Conservation (phyloP, 495 filamentous ascomycete species). For the Penicillium samsonianum region DNA sequence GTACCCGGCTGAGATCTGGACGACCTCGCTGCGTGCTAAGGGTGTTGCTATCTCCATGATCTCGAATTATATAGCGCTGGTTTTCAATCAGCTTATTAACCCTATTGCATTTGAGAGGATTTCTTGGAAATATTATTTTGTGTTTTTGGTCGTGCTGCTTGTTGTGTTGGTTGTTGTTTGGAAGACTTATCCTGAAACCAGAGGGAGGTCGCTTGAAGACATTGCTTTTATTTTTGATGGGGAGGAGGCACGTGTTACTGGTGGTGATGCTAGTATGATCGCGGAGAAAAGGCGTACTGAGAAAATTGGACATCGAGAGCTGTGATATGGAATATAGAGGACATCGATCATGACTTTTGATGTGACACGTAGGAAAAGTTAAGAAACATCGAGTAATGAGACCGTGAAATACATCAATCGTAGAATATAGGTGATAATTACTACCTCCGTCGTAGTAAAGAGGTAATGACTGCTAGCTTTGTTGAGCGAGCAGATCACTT, state of each 20-base stretch:
- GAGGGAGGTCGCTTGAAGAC: slow-evolving; percentile 61
- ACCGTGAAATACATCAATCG: not conserved
- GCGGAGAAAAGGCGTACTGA: not conserved
- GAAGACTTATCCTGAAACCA: slow-evolving; percentile 64
- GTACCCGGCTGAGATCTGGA: slow-evolving; percentile 62
- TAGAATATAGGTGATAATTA: not conserved
- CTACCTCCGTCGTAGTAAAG: too few relatives aligned
- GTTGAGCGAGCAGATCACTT: slow-evolving; percentile 35
- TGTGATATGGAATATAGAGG: not conserved
- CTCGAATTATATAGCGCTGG: slow-evolving; percentile 53
- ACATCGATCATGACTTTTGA: not conserved
- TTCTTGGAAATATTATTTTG: slow-evolving; percentile 58
- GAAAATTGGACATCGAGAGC: not conserved
- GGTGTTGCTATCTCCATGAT: slow-evolving; percentile 63
- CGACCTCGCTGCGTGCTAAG: slow-evolving; percentile 66
- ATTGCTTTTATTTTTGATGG: slow-evolving; percentile 57
- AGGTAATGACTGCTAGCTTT: too few relatives aligned
- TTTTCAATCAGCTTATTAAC: slow-evolving; percentile 56
- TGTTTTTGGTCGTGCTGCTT: slow-evolving; percentile 54
- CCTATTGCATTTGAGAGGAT: slow-evolving; percentile 49
- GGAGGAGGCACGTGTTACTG: not conserved
- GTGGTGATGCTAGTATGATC: not conserved
- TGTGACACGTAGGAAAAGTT: slow-evolving; percentile 2
- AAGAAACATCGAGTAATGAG: not conserved
- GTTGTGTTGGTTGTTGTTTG: slow-evolving; percentile 59